Evolutionary conservation across 2,329 filamentous ascomycete genomes (phyloP), one percentile per base, ranked within the genome.

Genomic region (Bretziella fagacearum): DNA sequence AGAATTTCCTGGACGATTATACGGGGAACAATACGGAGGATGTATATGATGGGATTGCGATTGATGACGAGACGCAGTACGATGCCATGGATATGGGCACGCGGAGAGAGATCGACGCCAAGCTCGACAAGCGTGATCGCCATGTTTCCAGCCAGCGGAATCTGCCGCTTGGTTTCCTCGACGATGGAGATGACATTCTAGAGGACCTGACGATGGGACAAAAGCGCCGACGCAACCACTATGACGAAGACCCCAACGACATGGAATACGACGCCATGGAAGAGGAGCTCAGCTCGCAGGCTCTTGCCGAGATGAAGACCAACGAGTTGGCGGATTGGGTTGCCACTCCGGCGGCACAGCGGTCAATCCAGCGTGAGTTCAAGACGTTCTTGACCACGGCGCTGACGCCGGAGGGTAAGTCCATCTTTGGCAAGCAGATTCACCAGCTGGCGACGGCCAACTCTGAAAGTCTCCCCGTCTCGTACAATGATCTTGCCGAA

Each of bases 361-460:
- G 84, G 55, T 93, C 87, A 1, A 91, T 98, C 62, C 87, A 86
- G 59, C 77, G 89, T 57, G 91, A 98, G 63, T 98, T 98, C 74
- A 94, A 93, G 62, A 81, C 84, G 2, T 98, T 98, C 67, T 68
- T 98, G 56, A 96, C 91, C 8, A 89, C 95, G 56, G 96, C 93
- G 61, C 94, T 80, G 4, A 91, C 98, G 57, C 78, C 86, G 46
- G 78, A 81, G 53, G 87, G 86, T 47, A 80, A 77, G 3, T 98
- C 91, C 0, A 86, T 98, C 44, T 98, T 98, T 60, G 91, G 91
- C 46, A 87, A 85, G 55, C 82, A 87, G 48, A 93, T 98, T 54
- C 77, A 85, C 54, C 95, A 84, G 0, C 76, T 98, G n/a, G 93
- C 91, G 67, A 89, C 96, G 63, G 73, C 95, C 60, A 98, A 98